Conservation (phyloP, 768 basidiomycete genomes). For the Leucogyrophana mollusca region DNA sequence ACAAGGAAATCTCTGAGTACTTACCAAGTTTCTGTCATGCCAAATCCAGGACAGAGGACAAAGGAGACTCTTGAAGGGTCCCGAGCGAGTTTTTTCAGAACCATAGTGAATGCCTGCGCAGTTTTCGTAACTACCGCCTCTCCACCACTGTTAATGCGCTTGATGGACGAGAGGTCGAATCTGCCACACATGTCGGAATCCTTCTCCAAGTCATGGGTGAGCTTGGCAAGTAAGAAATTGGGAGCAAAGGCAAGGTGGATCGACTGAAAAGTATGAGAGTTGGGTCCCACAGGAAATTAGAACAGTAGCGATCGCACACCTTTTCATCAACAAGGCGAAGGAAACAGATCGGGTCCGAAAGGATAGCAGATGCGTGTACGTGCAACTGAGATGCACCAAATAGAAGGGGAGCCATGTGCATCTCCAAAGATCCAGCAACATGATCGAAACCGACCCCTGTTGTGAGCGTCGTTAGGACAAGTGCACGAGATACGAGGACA, state of each 20-base stretch:
- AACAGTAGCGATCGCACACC: slow-evolving; percentile 15
- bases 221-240: slow-evolving; percentile 36
- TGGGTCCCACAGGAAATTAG: too few species aligned
- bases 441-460: slow-evolving; percentile 42
- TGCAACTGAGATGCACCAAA: slow-evolving; percentile 11
- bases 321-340: slow-evolving; percentile 25
- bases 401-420: slow-evolving; percentile 32
- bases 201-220: slow-evolving; percentile 23
- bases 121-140: slow-evolving; percentile 37
- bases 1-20: not conserved
- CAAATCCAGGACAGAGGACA: slow-evolving; percentile 25
- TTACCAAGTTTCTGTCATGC: slow-evolving; percentile 34
- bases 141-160: slow-evolving; percentile 31
- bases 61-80: slow-evolving; percentile 3
- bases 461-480: not conserved
- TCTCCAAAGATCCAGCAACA: slow-evolving; percentile 39
- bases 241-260: slow-evolving; percentile 29
- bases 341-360: not conserved
- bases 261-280: slow-evolving; percentile 9
- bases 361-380: not conserved
- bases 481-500: not conserved
- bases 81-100: slow-evolving; percentile 16
- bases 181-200: slow-evolving; percentile 11
- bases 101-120: slow-evolving; percentile 31
- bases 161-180: slow-evolving; percentile 29